Evolutionary conservation across 1,284 basidiomycete species (phyloP).

Genomic region (Butyriboletus appendiculatus): DNA sequence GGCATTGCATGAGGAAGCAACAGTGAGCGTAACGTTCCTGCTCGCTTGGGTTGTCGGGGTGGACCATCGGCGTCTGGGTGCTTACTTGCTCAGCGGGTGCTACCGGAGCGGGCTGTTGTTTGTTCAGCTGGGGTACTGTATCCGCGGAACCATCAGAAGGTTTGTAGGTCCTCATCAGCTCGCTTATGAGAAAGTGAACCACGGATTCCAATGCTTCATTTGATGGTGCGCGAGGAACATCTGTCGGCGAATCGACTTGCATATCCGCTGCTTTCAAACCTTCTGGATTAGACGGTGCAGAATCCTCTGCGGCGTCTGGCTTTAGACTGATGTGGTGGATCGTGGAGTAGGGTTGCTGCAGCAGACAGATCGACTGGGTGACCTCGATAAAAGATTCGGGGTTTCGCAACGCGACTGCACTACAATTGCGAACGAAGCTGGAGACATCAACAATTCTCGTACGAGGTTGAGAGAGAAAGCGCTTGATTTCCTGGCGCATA

Average conservation of each 20-base stretch:
- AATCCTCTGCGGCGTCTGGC: constrained; percentile 31
- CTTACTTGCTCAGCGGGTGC: constrained; percentile 19
- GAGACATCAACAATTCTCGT: constrained; percentile 71
- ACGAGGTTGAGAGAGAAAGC: constrained; percentile 73
- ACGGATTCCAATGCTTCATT: constrained; percentile 62
- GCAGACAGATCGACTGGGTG: constrained; percentile 68
- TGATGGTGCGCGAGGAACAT: constrained; percentile 29
- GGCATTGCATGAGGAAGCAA: constrained; percentile 88
- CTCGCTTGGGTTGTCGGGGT: constrained; percentile 15
- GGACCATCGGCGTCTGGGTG: constrained; percentile 12
- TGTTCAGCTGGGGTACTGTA: constrained; percentile 14
- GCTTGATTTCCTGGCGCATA: constrained; percentile 83
- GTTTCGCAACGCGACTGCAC: constrained; percentile 83
- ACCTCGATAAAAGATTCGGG: constrained; percentile 77
- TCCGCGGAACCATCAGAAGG: constrained; percentile 19
- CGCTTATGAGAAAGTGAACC: constrained; percentile 72
- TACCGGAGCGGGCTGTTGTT: constrained; percentile 9
- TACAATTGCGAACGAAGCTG: constrained; percentile 77
- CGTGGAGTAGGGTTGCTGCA: constrained; percentile 65
- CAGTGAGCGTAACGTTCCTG: constrained; percentile 62
- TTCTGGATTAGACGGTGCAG: constrained; percentile 24
- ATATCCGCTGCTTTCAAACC: constrained; percentile 48
- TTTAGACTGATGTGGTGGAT: constrained; percentile 69
- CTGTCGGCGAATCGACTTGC: constrained; percentile 61
- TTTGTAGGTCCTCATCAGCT: constrained; percentile 68